Evolutionary conservation across 139 green algal genomes (phyloP).

Genomic region (Coelastrella sp.): DNA sequence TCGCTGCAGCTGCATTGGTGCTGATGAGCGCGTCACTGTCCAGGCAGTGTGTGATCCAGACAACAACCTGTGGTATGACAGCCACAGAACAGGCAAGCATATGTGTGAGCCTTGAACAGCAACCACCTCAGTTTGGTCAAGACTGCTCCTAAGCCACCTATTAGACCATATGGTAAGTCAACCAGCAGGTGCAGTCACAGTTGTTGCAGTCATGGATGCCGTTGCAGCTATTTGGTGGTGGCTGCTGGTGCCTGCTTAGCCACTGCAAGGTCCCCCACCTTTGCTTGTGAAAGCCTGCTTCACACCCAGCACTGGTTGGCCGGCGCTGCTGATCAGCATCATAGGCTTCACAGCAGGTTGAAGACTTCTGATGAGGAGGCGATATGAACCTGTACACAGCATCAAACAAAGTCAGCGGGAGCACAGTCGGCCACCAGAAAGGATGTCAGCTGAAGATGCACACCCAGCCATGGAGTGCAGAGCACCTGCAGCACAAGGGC

Average conservation of each 20-base stretch:
- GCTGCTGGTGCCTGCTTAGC: too few relatives aligned
- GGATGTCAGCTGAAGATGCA: too few relatives aligned
- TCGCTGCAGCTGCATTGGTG: neutral
- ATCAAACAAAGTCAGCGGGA: neutral
- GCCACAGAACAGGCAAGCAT: too few relatives aligned
- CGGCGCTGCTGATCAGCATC: neutral
- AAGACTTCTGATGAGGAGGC: neutral
- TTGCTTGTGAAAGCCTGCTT: neutral
- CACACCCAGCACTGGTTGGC: neutral
- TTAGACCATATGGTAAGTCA: too few relatives aligned
- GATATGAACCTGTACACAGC: constrained; percentile 17
- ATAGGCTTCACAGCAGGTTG: neutral
- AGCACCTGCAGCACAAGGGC: neutral
- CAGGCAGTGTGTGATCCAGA: neutral
- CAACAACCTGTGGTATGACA: neutral
- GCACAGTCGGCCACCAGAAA: neutral
- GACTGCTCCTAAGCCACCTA: too few relatives aligned
- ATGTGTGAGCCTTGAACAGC: too few relatives aligned
- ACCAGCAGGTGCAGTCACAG: too few relatives aligned
- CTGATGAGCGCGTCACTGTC: neutral
- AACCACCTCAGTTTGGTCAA: too few relatives aligned
- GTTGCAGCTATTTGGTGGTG: too few relatives aligned
- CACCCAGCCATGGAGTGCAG: neutral
- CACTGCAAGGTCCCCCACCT: neutral
- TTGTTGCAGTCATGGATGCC: too few relatives aligned